phyloP scores from a whole-genome alignment of 805 yeast species.

The Wickerhamiella sergipiensis region DNA sequence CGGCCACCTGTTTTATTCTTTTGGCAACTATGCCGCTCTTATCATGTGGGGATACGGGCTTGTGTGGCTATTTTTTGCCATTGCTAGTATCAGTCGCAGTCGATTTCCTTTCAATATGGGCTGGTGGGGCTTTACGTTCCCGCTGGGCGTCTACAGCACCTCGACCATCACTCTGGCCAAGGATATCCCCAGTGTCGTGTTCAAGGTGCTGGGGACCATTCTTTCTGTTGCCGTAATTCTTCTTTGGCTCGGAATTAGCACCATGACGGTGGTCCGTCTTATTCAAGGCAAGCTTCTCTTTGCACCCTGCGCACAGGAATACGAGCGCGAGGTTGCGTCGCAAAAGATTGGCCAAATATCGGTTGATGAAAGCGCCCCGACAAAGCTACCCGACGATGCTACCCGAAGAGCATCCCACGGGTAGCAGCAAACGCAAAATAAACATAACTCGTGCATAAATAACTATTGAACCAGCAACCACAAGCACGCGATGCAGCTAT shows the following conservation, averaged over 20 bases:
- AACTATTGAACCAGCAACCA: no score
- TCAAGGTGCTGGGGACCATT: conserved; percentile 47
- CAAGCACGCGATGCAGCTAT: no score
- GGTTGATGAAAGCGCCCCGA: no score
- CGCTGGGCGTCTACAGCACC: conserved; percentile 68
- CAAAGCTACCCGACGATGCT: no score
- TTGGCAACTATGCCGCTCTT: conserved; percentile 28
- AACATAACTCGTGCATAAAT: no score
- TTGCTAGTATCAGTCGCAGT: conserved; percentile 21
- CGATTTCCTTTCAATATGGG: conserved; percentile 34
- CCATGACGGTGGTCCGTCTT: conserved; percentile 2
- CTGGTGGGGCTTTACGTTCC: conserved; percentile 85
- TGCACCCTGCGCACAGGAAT: not conserved
- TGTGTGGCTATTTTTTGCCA: conserved; percentile 37
- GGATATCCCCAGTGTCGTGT: conserved; percentile 38
- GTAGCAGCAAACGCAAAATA: no score
- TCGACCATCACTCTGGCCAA: conserved; percentile 40
- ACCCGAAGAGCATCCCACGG: no score
- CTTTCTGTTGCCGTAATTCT: conserved; percentile 42
- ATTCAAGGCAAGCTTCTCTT: conserved; percentile 16
- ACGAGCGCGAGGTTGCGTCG: not conserved
- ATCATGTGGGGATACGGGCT: conserved; percentile 35
- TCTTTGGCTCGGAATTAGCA: not conserved
- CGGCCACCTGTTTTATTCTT: conserved; percentile 15
- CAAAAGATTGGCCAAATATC: not conserved